Base-by-base conservation (phyloP, 495 filamentous ascomycete species). In the Aspergillus steynii region DNA sequence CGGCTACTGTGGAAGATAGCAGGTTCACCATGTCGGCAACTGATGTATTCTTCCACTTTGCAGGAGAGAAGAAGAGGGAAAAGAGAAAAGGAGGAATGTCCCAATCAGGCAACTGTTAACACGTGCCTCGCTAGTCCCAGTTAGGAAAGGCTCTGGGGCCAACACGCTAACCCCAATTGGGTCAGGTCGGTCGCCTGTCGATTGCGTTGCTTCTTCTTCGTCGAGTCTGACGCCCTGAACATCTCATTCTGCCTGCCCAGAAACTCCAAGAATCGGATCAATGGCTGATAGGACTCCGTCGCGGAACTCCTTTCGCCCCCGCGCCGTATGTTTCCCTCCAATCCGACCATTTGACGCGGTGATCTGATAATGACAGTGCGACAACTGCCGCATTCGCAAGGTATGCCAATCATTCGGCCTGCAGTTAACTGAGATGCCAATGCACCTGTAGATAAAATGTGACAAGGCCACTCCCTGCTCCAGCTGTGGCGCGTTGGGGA, bases 311-410 rank as follows among this genome's bases (percentile, higher is more conserved):
- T 42, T 42, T 42, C 37, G 37, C 12, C 37, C 37, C 12, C 37
- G 37, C 12, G 37, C 37, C 14, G 37, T 42, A 12, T 3, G 37
- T 42, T 14, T 14, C 37, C 10, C 37, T 12, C 12, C 7, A 14
- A 10, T 42, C 1, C 9, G 20, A 20, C 0, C 20, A 20, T 20
- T 20, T 20, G 20, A 20, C 20, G 20, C 37, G 4, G 37, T 14
- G 37, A 42, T 14, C 9, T 42, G 4, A 42, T 10, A 8, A 49
- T 28, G n/a, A 51, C 29, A 70, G 68, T 71, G 68, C 49, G 65
- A 71, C 27, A 71, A 71, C 59, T 71, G 68, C 56, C 65, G 68
- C 42, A 27, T 65, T 34, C 63, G 68, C n/a, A 71, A 71, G 63
- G 68, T 71, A 61, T 27, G 34, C 25, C 2, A 14, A 31, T 34